A percentile compares a stretch with the other conserved stretches of the same genome.
These are phyloP conservation scores for Nitzschia inconspicua DNA, from an alignment of 108 stramenopile species.

Conservation along the genomic window DNA sequence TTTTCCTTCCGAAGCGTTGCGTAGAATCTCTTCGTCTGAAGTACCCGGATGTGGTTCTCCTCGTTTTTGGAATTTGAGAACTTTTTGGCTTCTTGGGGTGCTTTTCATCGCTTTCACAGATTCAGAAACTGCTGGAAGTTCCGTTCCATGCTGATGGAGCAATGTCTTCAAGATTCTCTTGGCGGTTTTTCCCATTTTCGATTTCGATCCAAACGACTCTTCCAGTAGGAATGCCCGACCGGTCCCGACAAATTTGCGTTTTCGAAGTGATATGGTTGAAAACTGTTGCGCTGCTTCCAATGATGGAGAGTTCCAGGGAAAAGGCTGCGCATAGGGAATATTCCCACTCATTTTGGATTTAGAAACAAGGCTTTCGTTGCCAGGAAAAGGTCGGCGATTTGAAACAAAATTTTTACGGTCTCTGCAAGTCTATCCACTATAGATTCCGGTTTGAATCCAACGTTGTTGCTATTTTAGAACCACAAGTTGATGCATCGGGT, in stretches of 20 bases:
- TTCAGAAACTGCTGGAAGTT: conserved; percentile 3
- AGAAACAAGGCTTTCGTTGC: too few species aligned
- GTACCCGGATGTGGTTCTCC: background rate
- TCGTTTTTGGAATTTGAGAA: conserved; percentile 2
- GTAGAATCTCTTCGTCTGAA: background rate
- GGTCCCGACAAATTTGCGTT: conserved; percentile 27
- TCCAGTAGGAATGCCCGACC: conserved; percentile 25
- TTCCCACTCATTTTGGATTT: conserved; percentile 30
- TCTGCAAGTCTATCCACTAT: too few species aligned
- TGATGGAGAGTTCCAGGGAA: conserved; percentile 23
- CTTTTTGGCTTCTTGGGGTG: too few species aligned
- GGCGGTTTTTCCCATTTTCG: conserved; percentile 10
- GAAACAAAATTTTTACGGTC: too few species aligned
- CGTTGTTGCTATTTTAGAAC: too few species aligned
- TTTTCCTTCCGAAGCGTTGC: conserved; percentile 12
- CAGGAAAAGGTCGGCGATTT: too few species aligned
- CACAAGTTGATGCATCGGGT: too few species aligned
- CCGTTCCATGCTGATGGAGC: background rate
- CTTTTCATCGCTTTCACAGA: conserved; percentile 10
- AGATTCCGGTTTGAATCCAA: too few species aligned
- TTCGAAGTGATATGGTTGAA: conserved; percentile 10
- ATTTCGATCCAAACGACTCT: conserved; percentile 4
- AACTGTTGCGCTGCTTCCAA: conserved; percentile 9
- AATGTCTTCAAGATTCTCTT: conserved; percentile 2
- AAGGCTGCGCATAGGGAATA: conserved; percentile 27